phyloP scores from a whole-genome alignment of 2,329 filamentous ascomycete genomes.

The Incumbomyces lentus region DNA sequence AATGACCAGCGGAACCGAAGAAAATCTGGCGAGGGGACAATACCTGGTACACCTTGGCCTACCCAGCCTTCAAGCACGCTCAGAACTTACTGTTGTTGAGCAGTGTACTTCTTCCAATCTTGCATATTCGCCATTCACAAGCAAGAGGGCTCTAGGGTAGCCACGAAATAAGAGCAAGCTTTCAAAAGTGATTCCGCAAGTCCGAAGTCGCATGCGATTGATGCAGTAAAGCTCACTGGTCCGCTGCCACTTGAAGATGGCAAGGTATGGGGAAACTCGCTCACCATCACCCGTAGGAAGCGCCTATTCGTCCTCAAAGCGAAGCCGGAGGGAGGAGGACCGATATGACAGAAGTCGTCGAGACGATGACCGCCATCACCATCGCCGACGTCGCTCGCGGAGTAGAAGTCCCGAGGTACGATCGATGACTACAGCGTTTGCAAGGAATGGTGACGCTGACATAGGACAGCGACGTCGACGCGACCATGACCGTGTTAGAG shows the following conservation, averaged over 20 bases:
- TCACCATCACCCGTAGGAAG: constrained; percentile 92
- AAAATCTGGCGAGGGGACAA: no score
- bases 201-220: constrained; percentile 14
- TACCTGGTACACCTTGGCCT: no score
- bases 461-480: constrained; percentile 40
- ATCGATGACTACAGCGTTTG: background rate
- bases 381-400: constrained; percentile 29
- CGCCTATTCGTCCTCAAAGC: constrained; percentile 62
- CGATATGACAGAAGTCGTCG: constrained; percentile 42
- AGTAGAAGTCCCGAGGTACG: constrained; percentile 41
- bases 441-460: constrained; percentile 15
- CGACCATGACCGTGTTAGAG: constrained; percentile 33
- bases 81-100: no score
- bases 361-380: constrained; percentile 40
- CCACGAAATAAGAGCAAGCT: no score
- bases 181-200: background rate
- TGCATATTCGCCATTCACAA: no score
- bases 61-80: no score
- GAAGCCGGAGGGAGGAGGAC: constrained; percentile 45
- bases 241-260: constrained; percentile 36
- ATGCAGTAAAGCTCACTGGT: constrained; percentile 39
- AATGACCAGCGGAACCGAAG: no score
- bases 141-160: no score
- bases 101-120: no score
- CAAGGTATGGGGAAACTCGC: constrained; percentile 56